Conservation (phyloP, 1,284 basidiomycete genomes). For the Mycena citricolor region DNA sequence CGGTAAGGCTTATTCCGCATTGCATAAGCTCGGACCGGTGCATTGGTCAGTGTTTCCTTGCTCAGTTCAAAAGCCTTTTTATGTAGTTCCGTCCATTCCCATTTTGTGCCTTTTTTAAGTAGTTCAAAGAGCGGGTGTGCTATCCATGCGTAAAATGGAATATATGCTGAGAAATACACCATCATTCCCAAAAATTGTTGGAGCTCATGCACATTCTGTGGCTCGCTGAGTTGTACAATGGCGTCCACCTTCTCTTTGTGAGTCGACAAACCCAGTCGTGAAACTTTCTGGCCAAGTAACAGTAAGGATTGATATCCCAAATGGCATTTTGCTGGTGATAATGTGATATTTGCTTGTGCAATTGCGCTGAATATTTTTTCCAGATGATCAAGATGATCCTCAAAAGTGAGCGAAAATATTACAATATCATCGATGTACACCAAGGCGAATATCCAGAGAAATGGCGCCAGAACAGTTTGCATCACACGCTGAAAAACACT, state of each 20-base stretch:
- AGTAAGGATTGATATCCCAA: slow-evolving; percentile 35
- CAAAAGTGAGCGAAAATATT: slow-evolving; percentile 24
- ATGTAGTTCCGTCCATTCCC: slow-evolving; percentile 30
- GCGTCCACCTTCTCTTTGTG: slow-evolving; percentile 27
- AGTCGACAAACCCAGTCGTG: slow-evolving; percentile 15
- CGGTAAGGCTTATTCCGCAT: slow-evolving; percentile 31
- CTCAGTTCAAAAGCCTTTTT: slow-evolving; percentile 28
- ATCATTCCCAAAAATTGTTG: slow-evolving; percentile 25
- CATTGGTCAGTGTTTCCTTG: slow-evolving; percentile 29
- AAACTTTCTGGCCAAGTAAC: slow-evolving; percentile 38
- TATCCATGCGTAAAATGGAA: slow-evolving; percentile 18
- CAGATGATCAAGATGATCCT: slow-evolving; percentile 35
- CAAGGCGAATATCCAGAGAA: slow-evolving; percentile 19
- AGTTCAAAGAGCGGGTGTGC: slow-evolving; percentile 14
- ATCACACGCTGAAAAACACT: slow-evolving; percentile 21
- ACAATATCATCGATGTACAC: slow-evolving; percentile 19
- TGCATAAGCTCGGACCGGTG: slow-evolving; percentile 34
- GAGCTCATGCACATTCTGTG: slow-evolving; percentile 24
- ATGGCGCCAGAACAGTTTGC: slow-evolving; percentile 20
- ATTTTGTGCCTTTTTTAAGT: slow-evolving; percentile 17
- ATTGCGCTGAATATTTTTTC: slow-evolving; percentile 33
- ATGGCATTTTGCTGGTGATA: slow-evolving; percentile 37
- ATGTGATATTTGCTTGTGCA: slow-evolving; percentile 30
- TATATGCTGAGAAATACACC: slow-evolving; percentile 18
- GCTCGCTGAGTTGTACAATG: slow-evolving; percentile 25